Conservation (phyloP, 2,329 filamentous ascomycete species). For the Chrysosporium keratinophilum region DNA sequence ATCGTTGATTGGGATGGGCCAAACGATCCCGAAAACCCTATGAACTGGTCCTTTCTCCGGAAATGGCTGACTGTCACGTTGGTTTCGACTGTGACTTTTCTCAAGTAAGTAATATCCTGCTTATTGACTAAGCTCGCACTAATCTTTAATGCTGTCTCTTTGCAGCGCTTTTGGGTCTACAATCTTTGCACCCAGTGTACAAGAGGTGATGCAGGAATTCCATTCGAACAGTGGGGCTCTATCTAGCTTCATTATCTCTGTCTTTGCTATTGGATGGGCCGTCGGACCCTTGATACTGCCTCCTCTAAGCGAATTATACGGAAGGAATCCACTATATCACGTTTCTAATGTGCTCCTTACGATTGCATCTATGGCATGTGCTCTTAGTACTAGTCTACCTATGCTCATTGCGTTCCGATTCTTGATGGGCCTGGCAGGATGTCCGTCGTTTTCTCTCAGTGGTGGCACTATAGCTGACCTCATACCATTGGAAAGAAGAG, state of each 20-base stretch:
- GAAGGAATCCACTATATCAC: conserved; percentile 42
- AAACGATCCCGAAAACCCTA: conserved; percentile 21
- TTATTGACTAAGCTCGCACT: neutral
- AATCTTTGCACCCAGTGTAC: conserved; percentile 14
- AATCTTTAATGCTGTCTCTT: conserved; percentile 15
- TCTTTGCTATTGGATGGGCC: conserved; percentile 39
- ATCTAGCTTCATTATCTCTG: conserved; percentile 47
- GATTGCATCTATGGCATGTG: conserved; percentile 52
- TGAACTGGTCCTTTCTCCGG: conserved; percentile 19
- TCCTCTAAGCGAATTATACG: conserved; percentile 55
- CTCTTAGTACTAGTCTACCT: conserved; percentile 47
- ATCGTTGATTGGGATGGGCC: conserved; percentile 22
- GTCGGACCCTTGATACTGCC: conserved; percentile 55
- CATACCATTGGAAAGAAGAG: conserved; percentile 35
- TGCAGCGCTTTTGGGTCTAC: conserved; percentile 12
- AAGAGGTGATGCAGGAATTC: conserved; percentile 39
- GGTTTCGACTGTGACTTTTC: conserved; percentile 10
- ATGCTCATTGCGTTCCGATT: conserved; percentile 54
- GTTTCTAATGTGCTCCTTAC: conserved; percentile 50
- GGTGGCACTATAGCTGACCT: conserved; percentile 40
- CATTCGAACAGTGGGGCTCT: conserved; percentile 34
- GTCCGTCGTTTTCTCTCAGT: conserved; percentile 33
- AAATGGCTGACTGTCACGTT: conserved; percentile 10
- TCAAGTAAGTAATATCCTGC: conserved; percentile 6
- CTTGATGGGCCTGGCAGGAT: conserved; percentile 43